phyloP scores from a whole-genome alignment of 768 basidiomycete species.

The Amanita thiersii region DNA sequence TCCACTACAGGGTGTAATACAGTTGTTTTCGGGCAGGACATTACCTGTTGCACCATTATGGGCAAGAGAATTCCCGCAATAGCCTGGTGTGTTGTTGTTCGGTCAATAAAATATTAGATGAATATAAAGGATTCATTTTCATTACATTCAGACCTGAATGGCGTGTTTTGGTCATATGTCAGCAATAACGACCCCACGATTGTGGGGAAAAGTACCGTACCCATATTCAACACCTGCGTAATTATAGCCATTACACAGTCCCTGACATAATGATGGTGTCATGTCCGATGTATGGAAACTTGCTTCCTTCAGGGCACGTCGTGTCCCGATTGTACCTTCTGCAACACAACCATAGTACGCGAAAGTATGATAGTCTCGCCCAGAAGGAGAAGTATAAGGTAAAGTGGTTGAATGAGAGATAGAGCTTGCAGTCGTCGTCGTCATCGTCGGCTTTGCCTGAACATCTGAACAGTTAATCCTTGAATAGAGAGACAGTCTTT shows the following conservation, averaged over 20 bases:
- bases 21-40: conserved; percentile 15
- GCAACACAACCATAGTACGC: conserved; percentile 19
- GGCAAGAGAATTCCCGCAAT: conserved; percentile 19
- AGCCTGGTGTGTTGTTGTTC: conserved; percentile 17
- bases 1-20: conserved; percentile 14
- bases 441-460: conserved; percentile 9
- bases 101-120: too few species aligned
- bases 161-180: not conserved
- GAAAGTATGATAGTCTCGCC: conserved; percentile 1
- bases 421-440: not conserved
- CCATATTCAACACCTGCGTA: conserved; percentile 27
- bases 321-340: conserved; percentile 18
- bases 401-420: not conserved
- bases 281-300: conserved; percentile 19
- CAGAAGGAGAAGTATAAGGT: conserved; percentile 6
- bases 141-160: conserved; percentile 14
- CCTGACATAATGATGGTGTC: conserved; percentile 23
- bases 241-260: conserved; percentile 20
- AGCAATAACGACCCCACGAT: not conserved
- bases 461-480: too few species aligned
- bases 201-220: conserved; percentile 12
- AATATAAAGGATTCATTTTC: not conserved
- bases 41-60: conserved; percentile 24
- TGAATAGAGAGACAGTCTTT: too few species aligned
- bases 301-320: conserved; percentile 19